A percentile compares a stretch with the other conserved stretches of the same genome.
phyloP scores from a whole-genome alignment of 2,329 filamentous ascomycete species.

The Trichoderma breve region DNA sequence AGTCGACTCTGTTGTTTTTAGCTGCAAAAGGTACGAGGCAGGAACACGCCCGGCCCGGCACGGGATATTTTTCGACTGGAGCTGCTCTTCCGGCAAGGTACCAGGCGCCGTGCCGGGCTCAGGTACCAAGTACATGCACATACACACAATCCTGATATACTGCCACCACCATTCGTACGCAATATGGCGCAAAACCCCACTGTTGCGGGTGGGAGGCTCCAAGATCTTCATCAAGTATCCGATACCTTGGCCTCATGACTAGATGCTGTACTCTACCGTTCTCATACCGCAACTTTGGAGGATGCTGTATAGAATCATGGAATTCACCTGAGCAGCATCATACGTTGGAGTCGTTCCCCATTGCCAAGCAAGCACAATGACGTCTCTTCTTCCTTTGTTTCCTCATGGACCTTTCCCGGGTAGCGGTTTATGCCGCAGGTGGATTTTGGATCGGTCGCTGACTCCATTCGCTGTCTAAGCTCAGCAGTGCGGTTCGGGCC shows the following conservation, averaged over 20 bases:
- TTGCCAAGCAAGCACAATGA: neutral
- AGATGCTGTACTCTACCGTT: neutral
- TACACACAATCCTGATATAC: neutral
- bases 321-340: neutral
- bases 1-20: neutral
- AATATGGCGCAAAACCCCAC: constrained; percentile 18
- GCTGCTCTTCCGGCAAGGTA: neutral
- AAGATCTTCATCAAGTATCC: constrained; percentile 9
- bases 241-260: neutral
- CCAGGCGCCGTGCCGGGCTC: neutral
- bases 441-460: neutral
- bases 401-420: neutral
- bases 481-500: neutral
- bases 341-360: neutral
- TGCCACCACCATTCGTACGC: neutral
- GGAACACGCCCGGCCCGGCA: constrained; percentile 13
- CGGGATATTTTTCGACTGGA: neutral
- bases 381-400: neutral
- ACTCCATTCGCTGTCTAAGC: neutral
- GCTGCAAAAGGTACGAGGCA: constrained; percentile 10
- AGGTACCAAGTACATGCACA: neutral
- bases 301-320: neutral
- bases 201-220: neutral
- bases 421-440: constrained; percentile 11
- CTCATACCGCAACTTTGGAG: neutral